A percentile compares a stretch with the other conserved stretches of the same genome.
phyloP scores from a whole-genome alignment of 2,329 filamentous ascomycete species.

The Colletotrichum costaricense region DNA sequence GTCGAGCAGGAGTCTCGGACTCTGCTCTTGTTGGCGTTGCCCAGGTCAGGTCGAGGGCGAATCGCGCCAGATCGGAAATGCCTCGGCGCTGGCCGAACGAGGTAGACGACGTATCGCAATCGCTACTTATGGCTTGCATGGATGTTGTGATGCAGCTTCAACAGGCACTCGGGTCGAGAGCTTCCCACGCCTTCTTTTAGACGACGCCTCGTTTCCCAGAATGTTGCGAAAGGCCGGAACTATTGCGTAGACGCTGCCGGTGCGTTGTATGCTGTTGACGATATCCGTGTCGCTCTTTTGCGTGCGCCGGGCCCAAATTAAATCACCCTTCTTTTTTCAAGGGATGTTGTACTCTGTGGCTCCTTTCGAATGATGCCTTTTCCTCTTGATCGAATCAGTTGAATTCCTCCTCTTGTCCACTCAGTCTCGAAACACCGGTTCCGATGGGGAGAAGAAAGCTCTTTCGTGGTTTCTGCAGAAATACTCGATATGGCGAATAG shows the following conservation, averaged over 20 bases:
- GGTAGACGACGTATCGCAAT: conserved; percentile 55
- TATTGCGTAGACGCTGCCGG: background rate
- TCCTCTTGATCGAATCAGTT: background rate
- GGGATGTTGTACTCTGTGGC: background rate
- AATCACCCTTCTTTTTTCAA: background rate
- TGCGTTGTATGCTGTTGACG: background rate
- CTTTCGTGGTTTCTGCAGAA: background rate
- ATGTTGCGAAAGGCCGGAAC: background rate
- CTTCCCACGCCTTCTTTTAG: conserved; percentile 29
- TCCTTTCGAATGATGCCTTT: background rate
- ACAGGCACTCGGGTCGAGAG: conserved; percentile 36
- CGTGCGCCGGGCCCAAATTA: background rate
- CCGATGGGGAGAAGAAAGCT: background rate
- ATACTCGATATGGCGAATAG: background rate
- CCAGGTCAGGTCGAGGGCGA: conserved; percentile 67
- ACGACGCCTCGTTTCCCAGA: conserved; percentile 31
- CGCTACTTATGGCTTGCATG: conserved; percentile 66
- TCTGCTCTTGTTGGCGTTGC: conserved; percentile 58
- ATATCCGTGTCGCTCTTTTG: background rate
- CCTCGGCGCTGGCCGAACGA: conserved; percentile 70
- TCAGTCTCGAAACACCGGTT: background rate
- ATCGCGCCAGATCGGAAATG: conserved; percentile 64
- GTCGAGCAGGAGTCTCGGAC: conserved; percentile 64
- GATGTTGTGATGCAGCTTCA: conserved; percentile 46
- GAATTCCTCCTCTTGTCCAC: background rate